Conservation (phyloP, 2,329 filamentous ascomycete genomes). For the Aspergillus unguis region DNA sequence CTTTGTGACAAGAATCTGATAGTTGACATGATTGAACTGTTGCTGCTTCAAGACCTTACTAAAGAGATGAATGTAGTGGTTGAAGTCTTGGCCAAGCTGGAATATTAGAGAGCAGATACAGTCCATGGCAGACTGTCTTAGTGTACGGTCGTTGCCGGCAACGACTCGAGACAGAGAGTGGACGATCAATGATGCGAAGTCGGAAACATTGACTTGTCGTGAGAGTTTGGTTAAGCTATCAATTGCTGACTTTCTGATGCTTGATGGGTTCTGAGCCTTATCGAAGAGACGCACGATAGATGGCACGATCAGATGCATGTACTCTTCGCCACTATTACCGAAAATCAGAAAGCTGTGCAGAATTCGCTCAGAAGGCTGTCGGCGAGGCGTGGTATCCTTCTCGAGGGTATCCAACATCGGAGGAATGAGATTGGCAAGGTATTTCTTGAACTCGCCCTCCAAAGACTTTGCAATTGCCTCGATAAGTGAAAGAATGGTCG, state of each 20-base stretch:
- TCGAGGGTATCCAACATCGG: constrained; percentile 94
- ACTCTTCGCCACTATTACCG: constrained; percentile 91
- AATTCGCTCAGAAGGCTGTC: constrained; percentile 82
- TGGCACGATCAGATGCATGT: constrained; percentile 98
- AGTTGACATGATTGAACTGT: constrained; percentile 84
- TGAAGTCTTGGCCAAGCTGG: constrained; percentile 90
- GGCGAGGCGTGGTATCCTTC: constrained; percentile 70
- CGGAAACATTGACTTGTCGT: constrained; percentile 92
- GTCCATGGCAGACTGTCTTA: constrained; percentile 82
- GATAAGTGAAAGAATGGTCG: constrained; percentile 85
- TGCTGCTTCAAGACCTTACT: constrained; percentile 78
- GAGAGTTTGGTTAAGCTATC: constrained; percentile 94
- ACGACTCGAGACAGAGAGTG: constrained; percentile 86
- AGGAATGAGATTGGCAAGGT: constrained; percentile 81
- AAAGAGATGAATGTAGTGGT: constrained; percentile 89
- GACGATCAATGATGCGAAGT: constrained; percentile 94
- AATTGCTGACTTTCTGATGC: constrained; percentile 81
- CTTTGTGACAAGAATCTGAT: constrained; percentile 87
- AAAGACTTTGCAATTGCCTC: constrained; percentile 91
- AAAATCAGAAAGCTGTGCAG: constrained; percentile 95
- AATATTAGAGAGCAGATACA: constrained; percentile 94
- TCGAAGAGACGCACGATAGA: constrained; percentile 94
- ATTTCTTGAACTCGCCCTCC: constrained; percentile 97
- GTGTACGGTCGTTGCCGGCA: constrained; percentile 64
- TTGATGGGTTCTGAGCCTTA: constrained; percentile 73